phyloP scores from a whole-genome alignment of 352 stramenopile species.

The Pythium phragmitis region DNA sequence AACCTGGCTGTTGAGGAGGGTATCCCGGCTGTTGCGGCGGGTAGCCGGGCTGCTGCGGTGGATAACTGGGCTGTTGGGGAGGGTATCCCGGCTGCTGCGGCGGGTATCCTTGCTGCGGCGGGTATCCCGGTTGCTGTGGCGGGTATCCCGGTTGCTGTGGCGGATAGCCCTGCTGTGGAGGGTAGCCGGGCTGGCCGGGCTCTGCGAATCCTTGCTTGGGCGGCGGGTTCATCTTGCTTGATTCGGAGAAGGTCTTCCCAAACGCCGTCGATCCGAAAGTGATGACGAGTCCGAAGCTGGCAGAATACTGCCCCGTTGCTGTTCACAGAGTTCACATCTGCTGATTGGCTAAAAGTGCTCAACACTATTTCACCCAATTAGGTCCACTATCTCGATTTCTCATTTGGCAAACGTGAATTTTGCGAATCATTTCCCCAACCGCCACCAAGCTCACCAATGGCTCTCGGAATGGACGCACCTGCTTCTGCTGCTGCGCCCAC shows the following conservation, averaged over 20 bases:
- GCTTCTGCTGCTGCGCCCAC: neutral
- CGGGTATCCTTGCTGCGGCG: conserved; percentile 30
- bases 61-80: conserved; percentile 38
- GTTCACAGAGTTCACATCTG: conserved; percentile 6
- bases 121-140: conserved; percentile 38
- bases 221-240: conserved; percentile 24
- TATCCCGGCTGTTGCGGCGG: conserved; percentile 35
- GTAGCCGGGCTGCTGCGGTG: conserved; percentile 33
- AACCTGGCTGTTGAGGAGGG: conserved; percentile 18
- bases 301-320: conserved; percentile 10
- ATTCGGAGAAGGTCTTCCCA: neutral
- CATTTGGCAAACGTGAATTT: conserved; percentile 2
- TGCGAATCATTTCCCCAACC: conserved; percentile 11
- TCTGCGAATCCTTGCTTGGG: conserved; percentile 24
- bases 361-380: neutral
- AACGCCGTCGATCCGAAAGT: conserved; percentile 20
- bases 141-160: conserved; percentile 34
- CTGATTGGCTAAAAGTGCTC: conserved; percentile 12
- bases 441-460: conserved; percentile 15
- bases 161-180: conserved; percentile 41
- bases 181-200: conserved; percentile 32
- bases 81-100: conserved; percentile 37
- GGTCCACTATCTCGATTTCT: neutral
- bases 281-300: neutral
- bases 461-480: conserved; percentile 3